Conservation (phyloP, 2,329 filamentous ascomycete genomes). For the Aspergillus nomiae region DNA sequence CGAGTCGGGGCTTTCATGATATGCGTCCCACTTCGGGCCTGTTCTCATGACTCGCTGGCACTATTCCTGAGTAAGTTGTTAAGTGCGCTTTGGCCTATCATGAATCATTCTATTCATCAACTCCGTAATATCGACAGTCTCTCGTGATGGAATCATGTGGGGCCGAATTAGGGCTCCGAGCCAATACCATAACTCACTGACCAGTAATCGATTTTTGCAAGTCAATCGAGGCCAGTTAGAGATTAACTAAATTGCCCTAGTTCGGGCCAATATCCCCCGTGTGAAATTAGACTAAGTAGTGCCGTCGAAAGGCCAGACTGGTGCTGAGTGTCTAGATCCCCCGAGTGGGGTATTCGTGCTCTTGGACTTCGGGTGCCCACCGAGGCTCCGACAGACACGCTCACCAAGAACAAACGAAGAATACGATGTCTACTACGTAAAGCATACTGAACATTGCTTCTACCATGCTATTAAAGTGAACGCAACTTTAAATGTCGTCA, state of each 20-base stretch:
- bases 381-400: background rate
- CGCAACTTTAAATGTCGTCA: background rate
- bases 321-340: background rate
- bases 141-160: background rate
- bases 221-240: background rate
- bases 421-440: background rate
- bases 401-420: no score
- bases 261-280: background rate
- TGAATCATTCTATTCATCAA: background rate
- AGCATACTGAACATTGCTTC: background rate
- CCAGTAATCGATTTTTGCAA: accelerated
- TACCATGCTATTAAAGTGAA: background rate
- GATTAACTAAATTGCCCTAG: background rate
- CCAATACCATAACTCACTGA: background rate
- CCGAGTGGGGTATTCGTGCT: background rate
- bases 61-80: background rate
- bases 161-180: background rate
- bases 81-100: background rate
- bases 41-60: background rate
- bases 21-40: background rate
- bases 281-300: background rate
- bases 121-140: background rate
- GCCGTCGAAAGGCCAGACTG: background rate
- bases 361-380: background rate
- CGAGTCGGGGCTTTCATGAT: background rate